These are phyloP conservation scores for Acanthamoeba triangularis DNA, from an alignment of 208 protist species.

Conservation along the genomic window DNA sequence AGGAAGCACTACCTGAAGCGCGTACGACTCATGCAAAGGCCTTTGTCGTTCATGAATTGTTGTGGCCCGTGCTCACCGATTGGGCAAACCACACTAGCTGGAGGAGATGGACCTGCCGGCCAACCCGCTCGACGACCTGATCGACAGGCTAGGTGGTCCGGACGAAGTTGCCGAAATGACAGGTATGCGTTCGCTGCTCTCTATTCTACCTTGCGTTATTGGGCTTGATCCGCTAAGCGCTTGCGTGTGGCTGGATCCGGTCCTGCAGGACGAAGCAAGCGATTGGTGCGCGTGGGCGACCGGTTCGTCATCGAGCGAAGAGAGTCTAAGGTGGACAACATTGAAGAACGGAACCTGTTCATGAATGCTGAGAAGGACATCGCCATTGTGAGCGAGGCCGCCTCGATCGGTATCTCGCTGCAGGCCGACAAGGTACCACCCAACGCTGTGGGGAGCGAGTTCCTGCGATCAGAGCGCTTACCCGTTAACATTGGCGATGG, in stretches of 20 bases:
- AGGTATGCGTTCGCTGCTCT: not conserved
- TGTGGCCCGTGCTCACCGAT: not conserved
- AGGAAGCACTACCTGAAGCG: constrained; percentile 32
- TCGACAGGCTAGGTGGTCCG: constrained; percentile 36
- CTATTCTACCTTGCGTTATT: not conserved
- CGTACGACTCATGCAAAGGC: not conserved
- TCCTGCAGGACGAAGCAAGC: constrained; percentile 36
- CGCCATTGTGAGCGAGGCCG: constrained; percentile 64
- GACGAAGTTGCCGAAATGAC: not conserved
- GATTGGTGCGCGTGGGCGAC: constrained; percentile 9
- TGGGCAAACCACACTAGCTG: not conserved
- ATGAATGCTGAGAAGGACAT: constrained; percentile 40
- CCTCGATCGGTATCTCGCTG: constrained; percentile 74
- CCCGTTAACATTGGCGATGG: too few species aligned
- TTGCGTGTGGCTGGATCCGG: not conserved
- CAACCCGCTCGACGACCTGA: constrained; percentile 65
- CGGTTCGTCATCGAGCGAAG: constrained; percentile 3
- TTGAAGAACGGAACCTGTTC: constrained; percentile 6
- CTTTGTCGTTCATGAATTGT: not conserved
- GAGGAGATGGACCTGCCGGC: constrained; percentile 13
- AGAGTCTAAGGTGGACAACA: constrained; percentile 12
- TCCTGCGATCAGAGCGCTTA: too few species aligned
- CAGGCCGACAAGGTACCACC: constrained; percentile 63
- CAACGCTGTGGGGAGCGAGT: not conserved
- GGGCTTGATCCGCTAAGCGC: not conserved